A percentile compares a stretch with the other conserved stretches of the same genome.
These are phyloP conservation scores for Hypoxylon perforatum DNA, from an alignment of 495 filamentous ascomycete species.

Conservation along the genomic window DNA sequence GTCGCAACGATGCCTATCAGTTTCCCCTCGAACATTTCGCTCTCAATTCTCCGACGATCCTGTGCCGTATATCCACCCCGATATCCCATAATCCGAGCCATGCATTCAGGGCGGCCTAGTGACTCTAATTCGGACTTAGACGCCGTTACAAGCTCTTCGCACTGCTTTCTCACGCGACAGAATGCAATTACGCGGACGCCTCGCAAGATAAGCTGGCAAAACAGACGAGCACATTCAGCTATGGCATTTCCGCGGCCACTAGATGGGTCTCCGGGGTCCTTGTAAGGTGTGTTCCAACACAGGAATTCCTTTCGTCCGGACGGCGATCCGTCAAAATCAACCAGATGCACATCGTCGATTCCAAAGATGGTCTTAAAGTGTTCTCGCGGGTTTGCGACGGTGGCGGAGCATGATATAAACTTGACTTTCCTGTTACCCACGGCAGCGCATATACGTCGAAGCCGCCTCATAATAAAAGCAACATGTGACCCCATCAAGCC, in stretches of 20 bases:
- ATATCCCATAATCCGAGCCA: constrained; percentile 90
- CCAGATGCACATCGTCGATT: constrained; percentile 77
- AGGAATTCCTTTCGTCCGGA: constrained; percentile 95
- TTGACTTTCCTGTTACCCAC: constrained; percentile 88
- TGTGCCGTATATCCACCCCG: constrained; percentile 95
- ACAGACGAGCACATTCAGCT: constrained; percentile 85
- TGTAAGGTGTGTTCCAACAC: constrained; percentile 98
- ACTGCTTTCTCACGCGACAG: constrained; percentile 85
- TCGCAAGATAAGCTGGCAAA: constrained; percentile 88
- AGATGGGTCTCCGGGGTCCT: constrained; percentile 85
- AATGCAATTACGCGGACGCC: constrained; percentile 96
- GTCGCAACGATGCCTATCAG: constrained; percentile 94
- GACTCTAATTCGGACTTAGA: constrained; percentile 79
- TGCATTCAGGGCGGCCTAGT: constrained; percentile 78
- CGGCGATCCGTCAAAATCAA: constrained; percentile 93
- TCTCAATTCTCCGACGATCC: constrained; percentile 89
- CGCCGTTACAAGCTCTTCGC: constrained; percentile 84
- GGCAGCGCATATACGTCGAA: constrained; percentile 89
- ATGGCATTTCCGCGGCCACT: constrained; percentile 87
- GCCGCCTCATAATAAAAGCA: constrained; percentile 91
- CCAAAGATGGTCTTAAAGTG: constrained; percentile 96
- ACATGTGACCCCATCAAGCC: constrained; percentile 94
- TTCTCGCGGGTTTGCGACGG: constrained; percentile 90
- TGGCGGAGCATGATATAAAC: constrained; percentile 98
- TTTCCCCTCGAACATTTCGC: constrained; percentile 96